Conservation (phyloP, 2,329 filamentous ascomycete genomes). For the Chlorencoelia australis region DNA sequence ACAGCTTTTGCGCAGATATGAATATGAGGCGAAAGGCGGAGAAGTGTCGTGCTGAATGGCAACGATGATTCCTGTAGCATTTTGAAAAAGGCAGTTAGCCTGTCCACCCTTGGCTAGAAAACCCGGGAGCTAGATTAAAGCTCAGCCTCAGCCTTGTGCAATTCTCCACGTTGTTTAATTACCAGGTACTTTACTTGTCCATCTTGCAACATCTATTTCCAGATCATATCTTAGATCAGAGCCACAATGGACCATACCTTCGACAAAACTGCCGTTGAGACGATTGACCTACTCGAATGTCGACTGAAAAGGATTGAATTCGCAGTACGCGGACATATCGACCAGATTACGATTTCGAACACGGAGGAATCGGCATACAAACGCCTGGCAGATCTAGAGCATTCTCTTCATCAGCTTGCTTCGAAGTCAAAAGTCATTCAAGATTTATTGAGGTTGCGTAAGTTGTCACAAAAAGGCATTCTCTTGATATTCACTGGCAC, state of each 20-base stretch:
- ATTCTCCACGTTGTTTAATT: background rate
- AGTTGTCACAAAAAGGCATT: conserved; percentile 8
- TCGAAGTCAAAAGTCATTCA: conserved; percentile 25
- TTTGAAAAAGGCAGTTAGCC: too few species aligned
- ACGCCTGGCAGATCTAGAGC: conserved; percentile 16
- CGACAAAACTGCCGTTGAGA: conserved; percentile 24
- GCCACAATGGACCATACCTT: conserved; percentile 23
- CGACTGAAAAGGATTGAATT: conserved; percentile 25
- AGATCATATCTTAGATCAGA: too few species aligned
- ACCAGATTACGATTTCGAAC: conserved; percentile 4
- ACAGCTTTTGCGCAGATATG: too few species aligned
- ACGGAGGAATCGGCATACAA: conserved; percentile 9
- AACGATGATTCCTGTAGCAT: too few species aligned
- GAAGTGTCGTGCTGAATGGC: too few species aligned
- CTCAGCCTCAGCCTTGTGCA: background rate
- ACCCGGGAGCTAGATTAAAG: too few species aligned
- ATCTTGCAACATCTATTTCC: too few species aligned
- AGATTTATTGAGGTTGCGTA: conserved; percentile 25
- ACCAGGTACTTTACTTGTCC: too few species aligned
- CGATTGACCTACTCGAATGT: conserved; percentile 25
- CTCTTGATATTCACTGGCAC: background rate
- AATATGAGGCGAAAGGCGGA: too few species aligned
- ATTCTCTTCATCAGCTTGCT: conserved; percentile 20
- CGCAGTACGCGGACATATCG: conserved; percentile 18
- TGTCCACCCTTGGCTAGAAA: too few species aligned